Conservation (phyloP, 2,329 filamentous ascomycete genomes). For the Paramyrothecium sp. region DNA sequence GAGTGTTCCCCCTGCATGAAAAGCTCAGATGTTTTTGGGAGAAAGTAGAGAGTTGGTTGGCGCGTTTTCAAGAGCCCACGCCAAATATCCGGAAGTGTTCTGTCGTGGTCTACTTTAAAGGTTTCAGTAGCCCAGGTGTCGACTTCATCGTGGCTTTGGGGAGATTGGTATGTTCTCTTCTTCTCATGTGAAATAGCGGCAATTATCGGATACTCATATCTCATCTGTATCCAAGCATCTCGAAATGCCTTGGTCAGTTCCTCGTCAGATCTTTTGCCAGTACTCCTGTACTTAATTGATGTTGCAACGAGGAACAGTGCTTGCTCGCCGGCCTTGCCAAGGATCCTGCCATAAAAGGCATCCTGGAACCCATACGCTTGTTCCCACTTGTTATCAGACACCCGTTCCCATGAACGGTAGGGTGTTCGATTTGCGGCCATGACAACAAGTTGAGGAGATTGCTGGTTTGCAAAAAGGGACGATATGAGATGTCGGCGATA, state of each 20-base stretch:
- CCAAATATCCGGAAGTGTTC: slow-evolving; percentile 4
- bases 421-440: neutral
- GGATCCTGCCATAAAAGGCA: slow-evolving; percentile 7
- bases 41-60: slow-evolving; percentile 3
- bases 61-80: slow-evolving; percentile 1
- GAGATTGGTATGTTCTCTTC: slow-evolving; percentile 3
- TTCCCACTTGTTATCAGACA: slow-evolving; percentile 3
- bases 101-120: slow-evolving; percentile 3
- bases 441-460: neutral
- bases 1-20: slow-evolving; percentile 5
- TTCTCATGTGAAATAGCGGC: slow-evolving; percentile 3
- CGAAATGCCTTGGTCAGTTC: slow-evolving; percentile 1
- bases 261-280: neutral
- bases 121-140: slow-evolving; percentile 4
- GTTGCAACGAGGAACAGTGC: slow-evolving; percentile 5
- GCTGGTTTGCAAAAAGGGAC: neutral
- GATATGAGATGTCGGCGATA: too few relatives aligned
- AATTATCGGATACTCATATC: slow-evolving; percentile 5
- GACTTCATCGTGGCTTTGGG: neutral
- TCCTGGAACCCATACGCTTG: slow-evolving; percentile 6
- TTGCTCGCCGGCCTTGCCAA: slow-evolving; percentile 3
- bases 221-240: slow-evolving; percentile 7
- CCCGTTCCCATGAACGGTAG: slow-evolving; percentile 4
- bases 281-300: slow-evolving; percentile 3
- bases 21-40: slow-evolving; percentile 4